Conservation (phyloP, 2,329 filamentous ascomycete genomes). For the Cytospora schulzeri region DNA sequence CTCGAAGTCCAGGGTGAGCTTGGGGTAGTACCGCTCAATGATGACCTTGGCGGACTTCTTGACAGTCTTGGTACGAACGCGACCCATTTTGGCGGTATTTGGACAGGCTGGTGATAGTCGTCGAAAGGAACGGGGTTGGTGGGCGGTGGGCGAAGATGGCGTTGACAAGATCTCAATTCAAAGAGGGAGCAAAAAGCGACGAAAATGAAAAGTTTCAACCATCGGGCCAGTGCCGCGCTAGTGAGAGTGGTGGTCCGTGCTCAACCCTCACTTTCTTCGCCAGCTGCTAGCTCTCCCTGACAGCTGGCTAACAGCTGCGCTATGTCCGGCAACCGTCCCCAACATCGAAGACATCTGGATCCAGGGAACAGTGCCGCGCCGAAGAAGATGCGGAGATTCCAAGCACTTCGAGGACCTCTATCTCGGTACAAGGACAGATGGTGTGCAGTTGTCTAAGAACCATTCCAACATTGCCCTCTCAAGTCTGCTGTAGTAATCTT, state of each 20-base stretch:
- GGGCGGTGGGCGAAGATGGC: slow-evolving; percentile 4
- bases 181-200: not conserved
- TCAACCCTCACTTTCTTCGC: not conserved
- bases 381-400: too few relatives aligned
- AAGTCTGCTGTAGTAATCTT: too few relatives aligned
- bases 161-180: not conserved
- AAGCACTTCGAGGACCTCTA: too few relatives aligned
- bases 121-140: slow-evolving; percentile 9
- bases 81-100: slow-evolving; percentile 66
- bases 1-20: slow-evolving; percentile 99
- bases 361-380: not conserved
- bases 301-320: not conserved
- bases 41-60: slow-evolving; percentile 95
- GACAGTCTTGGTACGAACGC: slow-evolving; percentile 70
- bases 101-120: slow-evolving; percentile 32
- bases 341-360: too few relatives aligned
- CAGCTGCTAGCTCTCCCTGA: not conserved
- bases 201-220: not conserved
- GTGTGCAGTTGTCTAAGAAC: too few relatives aligned
- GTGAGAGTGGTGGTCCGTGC: not conserved
- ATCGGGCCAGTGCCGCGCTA: not conserved
- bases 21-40: slow-evolving; percentile 98
- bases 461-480: too few relatives aligned
- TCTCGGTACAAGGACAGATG: too few relatives aligned
- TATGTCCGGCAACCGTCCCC: not conserved